These are phyloP conservation scores for Lipomyces yamanashiensis DNA, from an alignment of 805 yeast species.

Conservation along the genomic window DNA sequence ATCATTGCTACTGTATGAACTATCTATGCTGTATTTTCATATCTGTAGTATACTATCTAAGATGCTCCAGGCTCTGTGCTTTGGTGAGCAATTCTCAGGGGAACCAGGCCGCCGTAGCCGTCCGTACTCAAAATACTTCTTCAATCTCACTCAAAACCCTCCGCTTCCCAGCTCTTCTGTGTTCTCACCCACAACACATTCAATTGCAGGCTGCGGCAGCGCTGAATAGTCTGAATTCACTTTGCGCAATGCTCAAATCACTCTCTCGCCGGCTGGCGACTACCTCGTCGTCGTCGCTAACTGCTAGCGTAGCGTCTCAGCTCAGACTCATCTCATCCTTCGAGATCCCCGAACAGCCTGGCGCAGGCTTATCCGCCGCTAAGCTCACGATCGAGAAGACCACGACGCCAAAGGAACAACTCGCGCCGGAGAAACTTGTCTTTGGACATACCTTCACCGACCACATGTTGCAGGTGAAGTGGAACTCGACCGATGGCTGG, in stretches of 20 bases:
- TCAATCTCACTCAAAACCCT: too few species aligned
- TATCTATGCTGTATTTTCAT: too few species aligned
- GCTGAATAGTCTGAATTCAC: not conserved
- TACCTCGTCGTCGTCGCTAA: not conserved
- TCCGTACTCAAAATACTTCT: too few species aligned
- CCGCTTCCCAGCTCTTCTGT: too few species aligned
- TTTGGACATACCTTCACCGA: conserved; percentile 78
- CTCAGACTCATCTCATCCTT: conserved; percentile 4
- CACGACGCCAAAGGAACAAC: conserved; percentile 56
- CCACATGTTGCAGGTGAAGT: conserved; percentile 87
- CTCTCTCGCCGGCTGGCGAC: conserved; percentile 1
- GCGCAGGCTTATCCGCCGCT: conserved; percentile 49
- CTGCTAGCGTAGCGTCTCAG: not conserved
- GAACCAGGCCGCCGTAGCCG: too few species aligned
- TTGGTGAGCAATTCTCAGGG: too few species aligned
- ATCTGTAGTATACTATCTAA: too few species aligned
- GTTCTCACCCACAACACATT: not conserved
- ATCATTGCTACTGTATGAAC: too few species aligned
- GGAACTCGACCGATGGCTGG: conserved; percentile 85
- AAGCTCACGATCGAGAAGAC: conserved; percentile 56
- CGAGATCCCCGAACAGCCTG: conserved; percentile 16
- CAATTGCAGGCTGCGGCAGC: not conserved
- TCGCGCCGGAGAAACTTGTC: conserved; percentile 65
- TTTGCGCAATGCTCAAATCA: not conserved
- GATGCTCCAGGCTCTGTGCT: too few species aligned